phyloP scores from a whole-genome alignment of 805 yeast species.

The Lipomyces sp. region DNA sequence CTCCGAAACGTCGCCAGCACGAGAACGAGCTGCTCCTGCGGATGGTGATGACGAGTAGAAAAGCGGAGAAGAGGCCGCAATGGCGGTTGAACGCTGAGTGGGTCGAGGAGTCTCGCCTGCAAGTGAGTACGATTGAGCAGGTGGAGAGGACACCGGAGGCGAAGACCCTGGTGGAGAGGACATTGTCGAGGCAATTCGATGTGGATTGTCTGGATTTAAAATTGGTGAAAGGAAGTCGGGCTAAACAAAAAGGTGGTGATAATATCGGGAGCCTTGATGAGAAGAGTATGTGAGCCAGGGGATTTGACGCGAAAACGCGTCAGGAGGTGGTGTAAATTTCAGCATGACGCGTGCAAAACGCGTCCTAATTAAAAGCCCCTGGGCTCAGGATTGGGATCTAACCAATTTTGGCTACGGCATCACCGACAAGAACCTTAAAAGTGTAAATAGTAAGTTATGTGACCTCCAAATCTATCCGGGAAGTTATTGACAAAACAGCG shows the following conservation, averaged over 20 bases:
- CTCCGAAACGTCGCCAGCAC: slow-evolving; percentile 2
- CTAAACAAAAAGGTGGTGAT: not conserved
- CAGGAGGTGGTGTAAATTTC: not conserved
- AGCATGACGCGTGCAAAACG: not conserved
- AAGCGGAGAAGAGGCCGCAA: slow-evolving; percentile 26
- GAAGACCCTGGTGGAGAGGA: slow-evolving; percentile 11
- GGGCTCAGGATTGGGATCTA: too few species aligned
- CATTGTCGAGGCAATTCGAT: not conserved
- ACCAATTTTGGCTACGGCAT: too few species aligned
- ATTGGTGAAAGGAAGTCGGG: not conserved
- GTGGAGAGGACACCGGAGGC: slow-evolving; percentile 18
- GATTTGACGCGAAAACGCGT: not conserved
- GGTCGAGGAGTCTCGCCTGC: slow-evolving; percentile 1
- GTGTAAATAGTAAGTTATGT: too few species aligned
- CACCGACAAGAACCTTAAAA: too few species aligned
- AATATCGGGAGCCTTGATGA: not conserved
- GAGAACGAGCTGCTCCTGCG: slow-evolving; percentile 10
- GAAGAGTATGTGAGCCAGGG: not conserved
- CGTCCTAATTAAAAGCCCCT: not conserved
- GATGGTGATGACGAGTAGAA: slow-evolving; percentile 29
- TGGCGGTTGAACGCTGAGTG: not conserved
- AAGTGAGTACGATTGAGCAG: not conserved
- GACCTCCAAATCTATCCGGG: too few species aligned
- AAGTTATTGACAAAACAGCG: too few species aligned
- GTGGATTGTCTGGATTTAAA: not conserved